Evolutionary conservation across 2,329 filamentous ascomycete species (phyloP).

Genomic region (Metarhizium album): DNA sequence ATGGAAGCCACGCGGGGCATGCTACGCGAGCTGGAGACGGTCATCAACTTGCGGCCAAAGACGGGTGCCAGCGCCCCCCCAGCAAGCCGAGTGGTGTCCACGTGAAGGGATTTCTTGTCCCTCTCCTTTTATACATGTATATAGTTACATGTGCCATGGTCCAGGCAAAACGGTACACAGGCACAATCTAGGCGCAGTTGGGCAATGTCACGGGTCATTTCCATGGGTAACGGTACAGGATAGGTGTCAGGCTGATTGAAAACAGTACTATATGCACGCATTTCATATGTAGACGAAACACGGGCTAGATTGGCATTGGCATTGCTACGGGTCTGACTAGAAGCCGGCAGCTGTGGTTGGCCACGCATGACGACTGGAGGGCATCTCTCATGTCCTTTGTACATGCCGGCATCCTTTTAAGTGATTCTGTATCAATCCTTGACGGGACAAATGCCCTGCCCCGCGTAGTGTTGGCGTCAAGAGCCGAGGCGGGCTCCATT

Average conservation of each 20-base stretch:
- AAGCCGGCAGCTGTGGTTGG: too few species aligned
- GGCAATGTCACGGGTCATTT: not conserved
- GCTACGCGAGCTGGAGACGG: constrained; percentile 83
- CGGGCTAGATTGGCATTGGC: too few species aligned
- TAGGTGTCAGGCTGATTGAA: not conserved
- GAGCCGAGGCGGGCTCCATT: not conserved
- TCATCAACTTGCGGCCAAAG: constrained; percentile 53
- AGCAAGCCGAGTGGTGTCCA: constrained; percentile 24
- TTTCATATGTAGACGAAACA: too few species aligned
- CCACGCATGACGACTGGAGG: too few species aligned
- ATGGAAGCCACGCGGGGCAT: constrained; percentile 77
- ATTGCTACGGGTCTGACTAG: too few species aligned
- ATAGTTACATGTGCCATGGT: not conserved
- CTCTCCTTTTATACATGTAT: not conserved
- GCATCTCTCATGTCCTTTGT: too few species aligned
- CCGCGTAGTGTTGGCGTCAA: constrained; percentile 21
- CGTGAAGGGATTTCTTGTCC: constrained; percentile 21
- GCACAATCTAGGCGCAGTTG: not conserved
- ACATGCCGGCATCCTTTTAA: too few species aligned
- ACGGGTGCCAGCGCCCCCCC: constrained; percentile 26
- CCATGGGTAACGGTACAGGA: constrained; percentile 1
- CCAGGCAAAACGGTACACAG: not conserved
- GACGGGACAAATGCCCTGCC: constrained; percentile 7
- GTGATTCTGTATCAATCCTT: too few species aligned
- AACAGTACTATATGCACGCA: too few species aligned